Conservation (phyloP, 23 red algal species). For the Gracilaria domingensis region DNA sequence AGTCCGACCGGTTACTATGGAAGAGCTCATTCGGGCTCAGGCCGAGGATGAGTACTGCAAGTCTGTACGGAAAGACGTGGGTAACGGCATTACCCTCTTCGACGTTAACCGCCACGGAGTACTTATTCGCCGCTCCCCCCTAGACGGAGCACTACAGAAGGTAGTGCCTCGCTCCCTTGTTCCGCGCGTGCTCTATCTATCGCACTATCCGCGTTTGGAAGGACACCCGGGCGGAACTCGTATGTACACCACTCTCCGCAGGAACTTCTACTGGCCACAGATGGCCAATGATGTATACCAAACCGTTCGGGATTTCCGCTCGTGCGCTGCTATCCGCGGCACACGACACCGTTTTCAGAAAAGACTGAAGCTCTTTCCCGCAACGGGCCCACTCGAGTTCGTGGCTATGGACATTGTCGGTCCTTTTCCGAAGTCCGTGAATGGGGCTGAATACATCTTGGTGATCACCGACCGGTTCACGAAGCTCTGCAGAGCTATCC, state of each 20-base stretch:
- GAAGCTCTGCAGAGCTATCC: constrained; percentile 40
- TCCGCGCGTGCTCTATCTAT: not conserved
- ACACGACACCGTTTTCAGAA: not conserved
- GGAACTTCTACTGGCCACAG: constrained; percentile 26
- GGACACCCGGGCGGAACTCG: constrained; percentile 31
- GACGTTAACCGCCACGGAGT: constrained; percentile 7
- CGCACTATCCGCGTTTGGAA: constrained; percentile 17
- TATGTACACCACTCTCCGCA: constrained; percentile 40
- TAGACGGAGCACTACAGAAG: not conserved
- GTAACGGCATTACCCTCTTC: not conserved
- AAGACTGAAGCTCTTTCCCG: constrained; percentile 26
- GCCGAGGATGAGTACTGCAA: constrained; percentile 23
- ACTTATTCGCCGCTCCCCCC: not conserved
- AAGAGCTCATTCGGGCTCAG: constrained; percentile 32
- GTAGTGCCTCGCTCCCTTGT: not conserved
- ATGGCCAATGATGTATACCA: constrained; percentile 41
- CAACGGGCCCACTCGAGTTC: constrained; percentile 15
- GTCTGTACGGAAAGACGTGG: not conserved
- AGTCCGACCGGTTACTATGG: not conserved
- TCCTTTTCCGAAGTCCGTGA: constrained; percentile 31
- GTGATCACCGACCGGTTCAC: constrained; percentile 41
- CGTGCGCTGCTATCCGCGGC: constrained; percentile 11
- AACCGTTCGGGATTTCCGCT: constrained; percentile 11
- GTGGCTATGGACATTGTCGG: constrained; percentile 57
- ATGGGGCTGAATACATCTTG: constrained; percentile 4